Conservation (phyloP, 2,329 filamentous ascomycete species). For the Cryphonectria nitschkei region DNA sequence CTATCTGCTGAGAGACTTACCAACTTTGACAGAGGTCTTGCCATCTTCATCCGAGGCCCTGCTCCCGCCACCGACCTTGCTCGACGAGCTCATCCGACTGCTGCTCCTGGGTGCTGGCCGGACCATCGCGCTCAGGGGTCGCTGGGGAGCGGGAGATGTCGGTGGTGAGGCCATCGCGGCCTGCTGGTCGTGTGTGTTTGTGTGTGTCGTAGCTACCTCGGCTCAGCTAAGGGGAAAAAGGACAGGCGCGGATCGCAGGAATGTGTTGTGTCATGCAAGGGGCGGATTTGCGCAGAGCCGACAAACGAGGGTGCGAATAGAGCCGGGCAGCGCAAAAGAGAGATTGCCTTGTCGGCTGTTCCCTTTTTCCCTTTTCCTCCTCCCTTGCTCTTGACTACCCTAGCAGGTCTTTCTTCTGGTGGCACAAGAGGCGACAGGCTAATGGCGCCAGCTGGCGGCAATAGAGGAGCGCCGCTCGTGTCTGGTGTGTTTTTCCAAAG, state of each 20-base stretch:
- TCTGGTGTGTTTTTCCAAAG: background rate
- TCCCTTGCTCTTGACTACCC: background rate
- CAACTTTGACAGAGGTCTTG: conserved; percentile 93
- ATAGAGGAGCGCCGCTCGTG: conserved; percentile 13
- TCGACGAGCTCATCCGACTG: conserved; percentile 84
- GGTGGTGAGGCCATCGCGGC: conserved; percentile 71
- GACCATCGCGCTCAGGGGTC: conserved; percentile 82
- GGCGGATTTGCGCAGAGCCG: conserved; percentile 6
- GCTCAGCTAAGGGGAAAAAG: conserved; percentile 27
- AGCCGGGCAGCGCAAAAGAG: background rate
- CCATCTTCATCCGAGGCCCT: conserved; percentile 87
- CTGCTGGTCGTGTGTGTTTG: background rate
- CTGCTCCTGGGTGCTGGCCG: conserved; percentile 73
- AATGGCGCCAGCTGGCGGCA: conserved; percentile 14
- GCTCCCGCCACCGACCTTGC: conserved; percentile 75
- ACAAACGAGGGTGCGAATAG: conserved; percentile 9
- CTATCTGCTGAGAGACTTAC: conserved; percentile 59
- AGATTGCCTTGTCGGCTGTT: background rate
- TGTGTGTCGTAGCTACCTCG: conserved; percentile 17
- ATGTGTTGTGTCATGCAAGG: conserved; percentile 20
- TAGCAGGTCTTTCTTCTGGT: conserved; percentile 9
- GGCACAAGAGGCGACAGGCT: conserved; percentile 12
- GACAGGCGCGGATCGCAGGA: conserved; percentile 10
- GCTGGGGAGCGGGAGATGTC: conserved; percentile 66
- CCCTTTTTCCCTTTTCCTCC: background rate